Percentiles rank a stretch among this genome's conserved stretches.
Conservation (phyloP, 176 grass and related monocot species). For the Oryza australiensis region DNA sequence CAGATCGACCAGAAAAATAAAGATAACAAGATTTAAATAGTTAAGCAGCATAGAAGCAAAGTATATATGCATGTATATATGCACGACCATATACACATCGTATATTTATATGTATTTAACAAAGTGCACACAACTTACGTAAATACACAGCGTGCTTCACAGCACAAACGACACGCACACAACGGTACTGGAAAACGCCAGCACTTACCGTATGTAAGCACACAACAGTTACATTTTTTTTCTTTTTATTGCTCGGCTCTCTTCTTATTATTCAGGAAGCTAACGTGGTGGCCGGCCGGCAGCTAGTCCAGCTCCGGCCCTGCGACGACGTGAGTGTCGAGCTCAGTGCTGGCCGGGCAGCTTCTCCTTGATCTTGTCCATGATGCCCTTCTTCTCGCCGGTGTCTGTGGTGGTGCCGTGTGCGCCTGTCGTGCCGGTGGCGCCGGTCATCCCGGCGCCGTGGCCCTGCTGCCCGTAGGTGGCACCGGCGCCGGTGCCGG, state of each 20-base stretch:
- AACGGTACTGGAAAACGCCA: background rate
- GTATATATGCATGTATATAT: too few species aligned
- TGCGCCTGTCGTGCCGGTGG: background rate
- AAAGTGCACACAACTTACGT: background rate
- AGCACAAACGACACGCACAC: background rate
- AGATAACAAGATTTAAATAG: too few species aligned
- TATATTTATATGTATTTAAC: background rate
- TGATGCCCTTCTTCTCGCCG: constrained; percentile 65
- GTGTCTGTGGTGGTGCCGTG: background rate
- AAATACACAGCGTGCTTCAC: background rate
- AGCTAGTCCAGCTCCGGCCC: too few species aligned
- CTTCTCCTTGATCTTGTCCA: constrained; percentile 84
- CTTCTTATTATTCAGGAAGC: background rate
- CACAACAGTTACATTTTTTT: background rate
- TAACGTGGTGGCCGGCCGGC: background rate
- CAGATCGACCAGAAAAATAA: too few species aligned
- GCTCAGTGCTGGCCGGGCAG: constrained; percentile 58
- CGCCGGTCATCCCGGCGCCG: constrained; percentile 19
- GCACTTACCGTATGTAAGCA: background rate
- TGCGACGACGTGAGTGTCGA: background rate
- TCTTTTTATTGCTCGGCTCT: background rate
- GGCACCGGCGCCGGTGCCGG: background rate
- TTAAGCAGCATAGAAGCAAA: too few species aligned
- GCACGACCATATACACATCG: too few species aligned
- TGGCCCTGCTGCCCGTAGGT: constrained; percentile 22